Conservation (phyloP, 148 eudicot species). For the Chenopodium berlandieri region DNA sequence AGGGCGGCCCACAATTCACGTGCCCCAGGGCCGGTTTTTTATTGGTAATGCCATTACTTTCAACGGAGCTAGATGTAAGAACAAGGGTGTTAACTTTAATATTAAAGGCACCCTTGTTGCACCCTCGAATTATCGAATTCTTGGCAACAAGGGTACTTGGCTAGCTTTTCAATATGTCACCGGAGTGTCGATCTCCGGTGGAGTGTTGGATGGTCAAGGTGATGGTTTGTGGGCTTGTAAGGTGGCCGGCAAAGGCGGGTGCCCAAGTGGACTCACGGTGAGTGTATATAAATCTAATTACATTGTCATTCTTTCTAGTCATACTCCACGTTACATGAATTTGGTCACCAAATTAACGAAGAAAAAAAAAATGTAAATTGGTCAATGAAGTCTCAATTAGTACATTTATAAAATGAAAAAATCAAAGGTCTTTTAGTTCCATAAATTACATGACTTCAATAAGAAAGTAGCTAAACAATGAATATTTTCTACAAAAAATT, state of each 20-base stretch:
- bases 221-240: slow-evolving; percentile 42
- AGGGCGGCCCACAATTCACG: slow-evolving; percentile 33
- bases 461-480: neutral
- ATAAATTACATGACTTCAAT: no score
- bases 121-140: slow-evolving; percentile 35
- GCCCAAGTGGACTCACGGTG: slow-evolving; percentile 43
- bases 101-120: slow-evolving; percentile 47
- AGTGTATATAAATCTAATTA: slow-evolving; percentile 1
- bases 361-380: neutral
- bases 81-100: slow-evolving; percentile 30
- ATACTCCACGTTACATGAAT: neutral
- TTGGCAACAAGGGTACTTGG: slow-evolving; percentile 28
- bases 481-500: no score
- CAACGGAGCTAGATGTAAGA: slow-evolving; percentile 34
- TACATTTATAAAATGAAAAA: neutral
- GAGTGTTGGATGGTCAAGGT: slow-evolving; percentile 43
- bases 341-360: neutral
- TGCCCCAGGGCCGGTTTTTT: slow-evolving; percentile 46
- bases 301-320: neutral
- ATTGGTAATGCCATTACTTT: slow-evolving; percentile 14
- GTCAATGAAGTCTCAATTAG: neutral
- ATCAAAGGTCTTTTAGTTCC: no score
- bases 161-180: slow-evolving; percentile 25
- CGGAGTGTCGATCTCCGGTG: slow-evolving; percentile 43
- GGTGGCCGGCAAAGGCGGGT: slow-evolving; percentile 20